Conservation (phyloP, 1,139 yeast species). For the Magnusiomyces clavatus region DNA sequence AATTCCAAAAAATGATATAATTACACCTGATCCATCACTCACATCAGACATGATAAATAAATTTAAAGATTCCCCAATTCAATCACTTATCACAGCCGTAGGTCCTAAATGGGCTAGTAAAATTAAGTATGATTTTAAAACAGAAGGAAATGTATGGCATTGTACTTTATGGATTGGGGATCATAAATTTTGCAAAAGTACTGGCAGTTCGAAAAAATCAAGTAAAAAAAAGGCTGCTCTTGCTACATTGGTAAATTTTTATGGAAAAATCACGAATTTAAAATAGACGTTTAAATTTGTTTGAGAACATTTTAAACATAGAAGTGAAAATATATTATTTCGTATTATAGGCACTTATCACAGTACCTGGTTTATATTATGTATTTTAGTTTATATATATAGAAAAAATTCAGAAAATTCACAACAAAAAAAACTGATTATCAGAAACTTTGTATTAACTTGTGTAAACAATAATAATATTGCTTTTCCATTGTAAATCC, state of each 20-base stretch:
- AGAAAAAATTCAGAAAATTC: too few relatives aligned
- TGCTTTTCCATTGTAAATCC: too few relatives aligned
- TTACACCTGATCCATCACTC: neutral
- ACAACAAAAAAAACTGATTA: too few relatives aligned
- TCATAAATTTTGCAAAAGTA: constrained; percentile 1
- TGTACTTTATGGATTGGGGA: constrained; percentile 6
- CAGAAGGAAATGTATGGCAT: neutral
- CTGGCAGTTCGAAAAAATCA: constrained; percentile 10
- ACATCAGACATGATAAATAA: neutral
- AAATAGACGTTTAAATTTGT: too few relatives aligned
- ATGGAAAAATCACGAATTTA: neutral
- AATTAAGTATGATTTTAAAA: neutral
- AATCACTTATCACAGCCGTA: neutral
- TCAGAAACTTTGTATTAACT: too few relatives aligned
- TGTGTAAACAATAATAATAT: too few relatives aligned
- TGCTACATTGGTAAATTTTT: constrained; percentile 6
- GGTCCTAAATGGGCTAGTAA: neutral
- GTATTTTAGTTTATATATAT: too few relatives aligned
- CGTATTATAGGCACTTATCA: too few relatives aligned
- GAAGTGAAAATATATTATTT: too few relatives aligned
- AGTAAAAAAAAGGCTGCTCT: constrained; percentile 12
- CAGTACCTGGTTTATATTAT: too few relatives aligned
- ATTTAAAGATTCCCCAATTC: neutral
- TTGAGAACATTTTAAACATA: too few relatives aligned
- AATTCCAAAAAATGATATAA: neutral